Percentiles rank a stretch among this genome's conserved stretches.
Evolutionary conservation across 169 alveolate species (phyloP).

Genomic region (Plasmodium chabaudi): DNA sequence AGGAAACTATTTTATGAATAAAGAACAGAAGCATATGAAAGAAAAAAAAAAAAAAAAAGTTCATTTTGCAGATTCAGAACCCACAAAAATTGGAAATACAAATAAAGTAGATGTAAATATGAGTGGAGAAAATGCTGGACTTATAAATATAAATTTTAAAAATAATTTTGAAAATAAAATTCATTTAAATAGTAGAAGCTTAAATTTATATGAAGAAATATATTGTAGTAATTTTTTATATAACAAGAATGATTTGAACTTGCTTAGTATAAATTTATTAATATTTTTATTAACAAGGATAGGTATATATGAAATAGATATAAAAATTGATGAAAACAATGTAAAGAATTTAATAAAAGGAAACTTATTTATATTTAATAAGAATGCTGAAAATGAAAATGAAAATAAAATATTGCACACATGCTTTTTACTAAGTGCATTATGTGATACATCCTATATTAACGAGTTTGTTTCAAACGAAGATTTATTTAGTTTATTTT

Average conservation of each 20-base stretch:
- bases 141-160: slow-evolving; percentile 28
- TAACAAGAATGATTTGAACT: slow-evolving; percentile 41
- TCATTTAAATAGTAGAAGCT: slow-evolving; percentile 33
- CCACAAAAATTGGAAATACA: too few species aligned
- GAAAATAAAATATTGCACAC: slow-evolving; percentile 66
- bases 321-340: slow-evolving; percentile 46
- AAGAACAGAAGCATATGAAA: too few species aligned
- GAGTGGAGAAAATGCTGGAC: background rate
- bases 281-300: slow-evolving; percentile 53
- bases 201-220: slow-evolving; percentile 70
- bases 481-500: slow-evolving; percentile 41
- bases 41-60: too few species aligned
- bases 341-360: slow-evolving; percentile 56
- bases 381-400: slow-evolving; percentile 6
- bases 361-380: slow-evolving; percentile 19
- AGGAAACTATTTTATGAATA: background rate
- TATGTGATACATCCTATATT: slow-evolving; percentile 63
- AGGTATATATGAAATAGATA: slow-evolving; percentile 59
- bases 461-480: slow-evolving; percentile 43
- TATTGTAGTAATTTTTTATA: slow-evolving; percentile 62
- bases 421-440: slow-evolving; percentile 46
- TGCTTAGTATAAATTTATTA: slow-evolving; percentile 54
- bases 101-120: background rate
- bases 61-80: background rate
- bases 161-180: slow-evolving; percentile 13